Evolutionary conservation across 345 rosid species (phyloP).

Genomic region (Sisymbrium irio): DNA sequence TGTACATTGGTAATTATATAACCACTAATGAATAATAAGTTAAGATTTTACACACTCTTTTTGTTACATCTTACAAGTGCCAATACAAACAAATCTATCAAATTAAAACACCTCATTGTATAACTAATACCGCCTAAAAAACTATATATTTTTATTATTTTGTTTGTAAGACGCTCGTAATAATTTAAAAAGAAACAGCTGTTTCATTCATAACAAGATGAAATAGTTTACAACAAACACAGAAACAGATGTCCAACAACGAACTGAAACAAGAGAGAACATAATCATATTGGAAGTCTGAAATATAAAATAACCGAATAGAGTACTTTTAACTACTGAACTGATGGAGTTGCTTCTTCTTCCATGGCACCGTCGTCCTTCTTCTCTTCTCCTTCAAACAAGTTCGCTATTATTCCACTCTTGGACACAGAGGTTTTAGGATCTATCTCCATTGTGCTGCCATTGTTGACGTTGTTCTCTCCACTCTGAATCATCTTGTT

Average conservation of each 20-base stretch:
- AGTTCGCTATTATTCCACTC: constrained; percentile 20
- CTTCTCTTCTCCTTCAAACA: constrained; percentile 23
- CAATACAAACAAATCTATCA: too few species aligned
- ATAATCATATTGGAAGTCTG: neutral
- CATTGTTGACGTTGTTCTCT: neutral
- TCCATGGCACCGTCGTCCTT: constrained; percentile 4
- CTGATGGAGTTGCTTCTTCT: constrained; percentile 18
- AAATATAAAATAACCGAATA: neutral
- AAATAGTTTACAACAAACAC: neutral
- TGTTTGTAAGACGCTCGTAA: neutral
- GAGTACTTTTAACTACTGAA: neutral
- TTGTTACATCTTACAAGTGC: too few species aligned
- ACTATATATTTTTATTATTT: neutral
- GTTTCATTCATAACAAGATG: neutral
- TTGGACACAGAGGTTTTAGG: neutral
- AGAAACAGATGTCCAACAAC: neutral
- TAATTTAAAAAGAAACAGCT: neutral
- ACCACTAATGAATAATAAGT: too few species aligned
- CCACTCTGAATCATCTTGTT: constrained; percentile 27
- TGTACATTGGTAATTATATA: too few species aligned
- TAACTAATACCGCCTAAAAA: too few species aligned
- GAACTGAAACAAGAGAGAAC: neutral
- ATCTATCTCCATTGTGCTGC: neutral
- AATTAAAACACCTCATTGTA: too few species aligned
- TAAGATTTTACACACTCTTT: too few species aligned